Percentiles rank a stretch among this genome's conserved stretches.
Conservation (phyloP, 805 yeast genomes). For the Zygoascus tannicola region DNA sequence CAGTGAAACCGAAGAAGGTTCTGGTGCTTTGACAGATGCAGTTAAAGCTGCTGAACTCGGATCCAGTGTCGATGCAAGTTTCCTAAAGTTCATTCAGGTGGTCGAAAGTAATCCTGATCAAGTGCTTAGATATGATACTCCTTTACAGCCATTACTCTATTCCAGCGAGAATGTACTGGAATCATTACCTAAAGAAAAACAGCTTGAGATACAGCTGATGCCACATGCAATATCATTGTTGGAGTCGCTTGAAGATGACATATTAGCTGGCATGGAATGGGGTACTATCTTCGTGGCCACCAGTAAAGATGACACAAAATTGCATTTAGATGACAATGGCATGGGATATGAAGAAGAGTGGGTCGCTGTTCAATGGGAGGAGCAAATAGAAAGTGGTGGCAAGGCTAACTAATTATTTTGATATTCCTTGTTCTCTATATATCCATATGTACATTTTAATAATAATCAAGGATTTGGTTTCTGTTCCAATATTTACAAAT, state of each 20-base stretch:
- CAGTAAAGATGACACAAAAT: slow-evolving; percentile 44
- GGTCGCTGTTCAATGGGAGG: slow-evolving; percentile 84
- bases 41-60: slow-evolving; percentile 13
- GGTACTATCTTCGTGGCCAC: slow-evolving; percentile 86
- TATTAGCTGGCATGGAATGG: slow-evolving; percentile 89
- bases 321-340: slow-evolving; percentile 43
- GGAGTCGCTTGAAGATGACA: slow-evolving; percentile 39
- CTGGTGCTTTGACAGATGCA: slow-evolving; percentile 12
- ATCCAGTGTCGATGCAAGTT: slow-evolving; percentile 53
- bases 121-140: slow-evolving; percentile 74
- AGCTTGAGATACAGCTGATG: slow-evolving; percentile 84
- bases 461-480: not conserved
- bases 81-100: slow-evolving; percentile 66
- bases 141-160: slow-evolving; percentile 58
- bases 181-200: slow-evolving; percentile 18
- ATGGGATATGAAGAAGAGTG: slow-evolving; percentile 79
- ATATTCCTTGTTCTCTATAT: not conserved
- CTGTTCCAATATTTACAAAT: slow-evolving; percentile 20
- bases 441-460: not conserved
- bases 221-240: slow-evolving; percentile 83
- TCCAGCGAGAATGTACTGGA: slow-evolving; percentile 47
- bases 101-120: slow-evolving; percentile 80
- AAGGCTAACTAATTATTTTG: not conserved
- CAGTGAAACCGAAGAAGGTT: slow-evolving; percentile 14
- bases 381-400: not conserved